phyloP scores from a whole-genome alignment of 257 asterid genomes.

The Striga asiatica region DNA sequence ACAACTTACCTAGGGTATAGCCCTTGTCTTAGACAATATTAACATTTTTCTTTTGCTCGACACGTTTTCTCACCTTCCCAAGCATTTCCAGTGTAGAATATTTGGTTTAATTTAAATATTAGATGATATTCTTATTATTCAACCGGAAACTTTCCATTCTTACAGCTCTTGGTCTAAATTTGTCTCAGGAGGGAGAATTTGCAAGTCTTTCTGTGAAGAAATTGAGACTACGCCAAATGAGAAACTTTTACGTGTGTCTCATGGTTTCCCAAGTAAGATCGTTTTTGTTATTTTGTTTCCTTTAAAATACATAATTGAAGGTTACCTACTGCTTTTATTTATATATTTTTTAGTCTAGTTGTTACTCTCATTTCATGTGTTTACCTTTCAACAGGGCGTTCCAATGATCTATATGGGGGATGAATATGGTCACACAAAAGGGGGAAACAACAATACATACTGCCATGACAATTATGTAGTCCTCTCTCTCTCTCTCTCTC shows the following conservation, averaged over 20 bases:
- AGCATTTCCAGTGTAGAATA: background rate
- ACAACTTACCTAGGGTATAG: background rate
- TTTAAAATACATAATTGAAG: background rate
- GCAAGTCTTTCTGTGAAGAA: slow-evolving; percentile 64
- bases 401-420: slow-evolving; percentile 98
- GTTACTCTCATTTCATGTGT: background rate
- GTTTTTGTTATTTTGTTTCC: too few relatives aligned
- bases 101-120: background rate
- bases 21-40: background rate
- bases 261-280: slow-evolving; percentile 90
- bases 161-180: slow-evolving; percentile 11
- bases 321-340: background rate
- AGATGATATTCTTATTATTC: background rate
- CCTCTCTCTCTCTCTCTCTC: slow-evolving; percentile 8
- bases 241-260: slow-evolving; percentile 79
- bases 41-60: background rate
- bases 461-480: slow-evolving; percentile 86
- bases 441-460: slow-evolving; percentile 96
- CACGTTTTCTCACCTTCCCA: background rate
- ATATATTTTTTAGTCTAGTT: background rate
- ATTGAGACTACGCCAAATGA: slow-evolving; percentile 86
- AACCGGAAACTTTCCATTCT: background rate
- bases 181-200: slow-evolving; percentile 80
- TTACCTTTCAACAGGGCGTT: slow-evolving; percentile 56
- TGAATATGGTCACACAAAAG: slow-evolving; percentile 95